Evolutionary conservation across 225 moss, liverwort and hornwort species (phyloP).

Genomic region (Anthoceros angustus): DNA sequence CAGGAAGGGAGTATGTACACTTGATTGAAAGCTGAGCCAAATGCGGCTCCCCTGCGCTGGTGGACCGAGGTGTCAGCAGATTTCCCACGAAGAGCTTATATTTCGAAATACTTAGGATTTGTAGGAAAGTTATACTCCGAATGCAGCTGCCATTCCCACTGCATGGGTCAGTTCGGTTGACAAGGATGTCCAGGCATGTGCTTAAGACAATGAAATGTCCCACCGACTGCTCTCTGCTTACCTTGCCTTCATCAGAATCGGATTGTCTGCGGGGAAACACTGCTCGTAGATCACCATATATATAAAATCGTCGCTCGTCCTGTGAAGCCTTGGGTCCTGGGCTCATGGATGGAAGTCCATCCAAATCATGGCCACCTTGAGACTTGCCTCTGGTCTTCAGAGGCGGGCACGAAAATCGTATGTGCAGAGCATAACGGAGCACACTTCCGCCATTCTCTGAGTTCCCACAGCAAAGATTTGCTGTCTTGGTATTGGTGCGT

Average conservation of each 20-base stretch:
- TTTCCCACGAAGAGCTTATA: not conserved
- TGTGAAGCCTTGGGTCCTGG: conserved; percentile 19
- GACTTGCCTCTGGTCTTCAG: conserved; percentile 40
- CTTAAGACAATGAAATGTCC: not conserved
- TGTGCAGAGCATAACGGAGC: conserved; percentile 81
- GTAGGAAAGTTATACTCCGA: conserved; percentile 88
- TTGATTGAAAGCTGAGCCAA: not conserved
- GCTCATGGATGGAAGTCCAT: conserved; percentile 12
- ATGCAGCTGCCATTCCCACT: conserved; percentile 53
- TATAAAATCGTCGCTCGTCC: conserved; percentile 76
- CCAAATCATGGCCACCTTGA: conserved; percentile 12
- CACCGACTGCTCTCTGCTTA: conserved; percentile 14
- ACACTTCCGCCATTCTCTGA: conserved; percentile 45
- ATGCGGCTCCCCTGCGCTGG: not conserved
- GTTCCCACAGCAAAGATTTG: conserved; percentile 19
- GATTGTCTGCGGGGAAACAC: conserved; percentile 95
- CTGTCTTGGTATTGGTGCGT: conserved; percentile 12
- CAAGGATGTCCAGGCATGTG: conserved; percentile 9
- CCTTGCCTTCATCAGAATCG: conserved; percentile 95
- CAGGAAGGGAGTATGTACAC: not conserved
- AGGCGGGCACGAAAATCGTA: conserved; percentile 80
- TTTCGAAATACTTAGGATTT: conserved; percentile 83
- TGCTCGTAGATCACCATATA: conserved; percentile 80
- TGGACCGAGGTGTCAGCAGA: not conserved
- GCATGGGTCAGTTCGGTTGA: not conserved